Base-by-base conservation (phyloP, 2,329 filamentous ascomycete genomes). In the Aspergillus ibericus region DNA sequence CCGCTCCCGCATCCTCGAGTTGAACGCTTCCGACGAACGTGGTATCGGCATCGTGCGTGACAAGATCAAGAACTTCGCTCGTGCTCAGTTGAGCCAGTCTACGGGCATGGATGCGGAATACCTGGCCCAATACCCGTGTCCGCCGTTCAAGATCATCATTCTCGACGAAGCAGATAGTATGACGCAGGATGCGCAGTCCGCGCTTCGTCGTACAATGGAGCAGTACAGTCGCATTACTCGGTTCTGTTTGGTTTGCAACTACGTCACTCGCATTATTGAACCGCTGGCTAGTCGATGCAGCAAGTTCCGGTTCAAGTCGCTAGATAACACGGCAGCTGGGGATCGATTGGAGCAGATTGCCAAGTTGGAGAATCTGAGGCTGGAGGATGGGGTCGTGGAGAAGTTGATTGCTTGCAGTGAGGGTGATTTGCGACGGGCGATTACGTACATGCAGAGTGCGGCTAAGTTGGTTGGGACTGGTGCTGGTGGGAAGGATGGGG, bases 1-100 rank as follows among this genome's bases (percentile, higher is more conserved):
- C 70, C 93, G 92, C 71, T 87, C 91, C 13, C 90, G 96, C 50
- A 95, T 99, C n/a, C 91, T 99, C 61, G 96, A 99, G 80, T 88
- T 99, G 71, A 99, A 99, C 78, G 96, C 96, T 68, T 99, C 96
- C 36, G 95, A 99, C 78, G 95, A 99, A 80, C 93, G 95, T 65
- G 96, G 96, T 54, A 98, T 99, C 73, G 90, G 87, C 60, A 98
- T 99, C 64, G 93, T 99, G 36, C 90, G 95, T 53, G 92, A 97
- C 71, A 98, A 98, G 77, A 92, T 99, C 75, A 99, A 99, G 77
- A 90, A 96, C 76, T 99, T 99, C 76, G 96, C 96, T 20, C 88
- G 93, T 60, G 93, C 96, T 82, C 93, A 97, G 75, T 85, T 98
- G 62, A 93, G 90, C 29, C 92, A 96, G 65, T 88, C 91, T 2